Evolutionary conservation across 805 yeast species (phyloP).

Genomic region (Zygotorulaspora chibaensis): DNA sequence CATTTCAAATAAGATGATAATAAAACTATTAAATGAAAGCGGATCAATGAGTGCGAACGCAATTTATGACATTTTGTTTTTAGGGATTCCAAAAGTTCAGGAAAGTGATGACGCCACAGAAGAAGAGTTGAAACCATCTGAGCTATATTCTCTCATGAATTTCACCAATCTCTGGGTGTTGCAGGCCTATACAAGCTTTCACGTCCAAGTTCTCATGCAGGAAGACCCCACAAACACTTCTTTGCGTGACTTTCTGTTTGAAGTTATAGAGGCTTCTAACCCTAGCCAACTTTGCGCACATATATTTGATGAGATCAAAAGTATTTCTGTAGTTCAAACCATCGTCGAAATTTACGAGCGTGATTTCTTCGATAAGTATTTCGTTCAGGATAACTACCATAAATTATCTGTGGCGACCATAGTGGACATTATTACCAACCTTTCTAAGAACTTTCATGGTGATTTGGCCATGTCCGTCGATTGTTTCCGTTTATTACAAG

Average conservation of each 20-base stretch:
- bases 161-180: conserved; percentile 34
- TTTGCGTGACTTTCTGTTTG: conserved; percentile 19
- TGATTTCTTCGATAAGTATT: conserved; percentile 23
- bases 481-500: conserved; percentile 15
- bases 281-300: conserved; percentile 27
- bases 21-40: conserved; percentile 13
- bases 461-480: conserved; percentile 13
- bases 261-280: conserved; percentile 19
- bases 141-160: conserved; percentile 20
- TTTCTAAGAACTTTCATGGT: conserved; percentile 22
- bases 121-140: conserved; percentile 10
- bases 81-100: conserved; percentile 13
- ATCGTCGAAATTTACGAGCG: conserved; percentile 24
- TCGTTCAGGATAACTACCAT: conserved; percentile 7
- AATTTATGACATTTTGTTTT: conserved; percentile 18
- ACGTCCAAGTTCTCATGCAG: conserved; percentile 8
- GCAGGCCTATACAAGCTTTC: conserved; percentile 25
- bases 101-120: conserved; percentile 9
- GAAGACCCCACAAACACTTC: conserved; percentile 1
- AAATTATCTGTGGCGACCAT: conserved; percentile 17
- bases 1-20: conserved; percentile 13
- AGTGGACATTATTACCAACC: conserved; percentile 21
- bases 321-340: conserved; percentile 8
- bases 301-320: conserved; percentile 24
- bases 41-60: conserved; percentile 6